phyloP scores from a whole-genome alignment of 495 filamentous ascomycete genomes.

The Hyphodiscus hymeniophilus region DNA sequence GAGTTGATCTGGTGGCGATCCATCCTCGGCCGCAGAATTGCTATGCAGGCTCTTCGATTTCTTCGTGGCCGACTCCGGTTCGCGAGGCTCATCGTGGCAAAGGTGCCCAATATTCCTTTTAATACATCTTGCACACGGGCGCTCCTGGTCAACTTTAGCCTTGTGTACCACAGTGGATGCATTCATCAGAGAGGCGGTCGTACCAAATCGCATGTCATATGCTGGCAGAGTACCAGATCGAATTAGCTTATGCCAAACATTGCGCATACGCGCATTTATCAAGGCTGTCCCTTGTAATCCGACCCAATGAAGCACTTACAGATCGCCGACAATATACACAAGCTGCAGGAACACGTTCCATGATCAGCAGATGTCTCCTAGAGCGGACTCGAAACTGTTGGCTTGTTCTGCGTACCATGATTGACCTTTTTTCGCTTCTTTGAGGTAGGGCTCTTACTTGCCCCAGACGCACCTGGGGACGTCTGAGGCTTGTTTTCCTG shows the following conservation, averaged over 20 bases:
- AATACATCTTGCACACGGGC: conserved; percentile 95
- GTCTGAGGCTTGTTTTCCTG: conserved; percentile 40
- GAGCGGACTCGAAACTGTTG: conserved; percentile 19
- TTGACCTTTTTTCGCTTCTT: conserved; percentile 99
- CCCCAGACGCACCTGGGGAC: conserved; percentile 27
- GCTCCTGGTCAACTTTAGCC: conserved; percentile 56
- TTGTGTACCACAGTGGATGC: conserved; percentile 22
- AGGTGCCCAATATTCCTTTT: conserved; percentile 98
- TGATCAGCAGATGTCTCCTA: conserved; percentile 33
- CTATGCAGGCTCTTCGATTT: conserved; percentile 61
- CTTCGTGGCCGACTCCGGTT: conserved; percentile 49
- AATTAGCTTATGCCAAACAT: conserved; percentile 24
- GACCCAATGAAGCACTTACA: conserved; percentile 55
- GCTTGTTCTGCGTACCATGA: conserved; percentile 65
- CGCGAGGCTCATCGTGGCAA: conserved; percentile 95
- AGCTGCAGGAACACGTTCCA: conserved; percentile 54
- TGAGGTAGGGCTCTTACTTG: conserved; percentile 60
- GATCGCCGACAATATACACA: conserved; percentile 99
- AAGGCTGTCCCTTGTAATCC: conserved; percentile 9
- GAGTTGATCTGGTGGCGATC: conserved; percentile 25
- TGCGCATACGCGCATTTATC: conserved; percentile 20
- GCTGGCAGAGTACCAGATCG: conserved; percentile 40
- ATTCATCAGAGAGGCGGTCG: conserved; percentile 26
- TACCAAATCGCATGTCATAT: conserved; percentile 99
- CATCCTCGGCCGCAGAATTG: conserved; percentile 51